Evolutionary conservation across 2,329 filamentous ascomycete genomes (phyloP).

Genomic region (Cytospora paraplurivora): DNA sequence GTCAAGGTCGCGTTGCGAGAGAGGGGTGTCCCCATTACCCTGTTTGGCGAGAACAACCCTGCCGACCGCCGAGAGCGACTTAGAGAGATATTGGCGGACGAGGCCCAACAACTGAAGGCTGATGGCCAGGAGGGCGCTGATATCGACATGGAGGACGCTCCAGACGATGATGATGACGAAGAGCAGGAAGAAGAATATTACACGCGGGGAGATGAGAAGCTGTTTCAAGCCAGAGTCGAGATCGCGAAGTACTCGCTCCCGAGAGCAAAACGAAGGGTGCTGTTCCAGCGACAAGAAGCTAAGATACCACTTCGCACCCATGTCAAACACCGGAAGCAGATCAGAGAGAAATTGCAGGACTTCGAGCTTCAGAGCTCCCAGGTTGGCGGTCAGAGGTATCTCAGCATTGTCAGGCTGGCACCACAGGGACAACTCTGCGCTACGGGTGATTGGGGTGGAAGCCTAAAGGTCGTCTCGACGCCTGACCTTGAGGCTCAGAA

Average conservation of each 20-base stretch:
- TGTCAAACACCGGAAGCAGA: conserved; percentile 84
- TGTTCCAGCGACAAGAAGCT: conserved; percentile 77
- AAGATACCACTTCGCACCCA: conserved; percentile 85
- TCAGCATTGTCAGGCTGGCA: conserved; percentile 89
- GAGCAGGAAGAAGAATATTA: conserved; percentile 95
- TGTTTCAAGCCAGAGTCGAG: conserved; percentile 74
- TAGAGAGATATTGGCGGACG: conserved; percentile 75
- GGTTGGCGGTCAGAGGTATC: conserved; percentile 84
- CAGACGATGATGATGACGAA: conserved; percentile 61
- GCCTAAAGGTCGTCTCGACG: conserved; percentile 82
- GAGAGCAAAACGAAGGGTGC: conserved; percentile 74
- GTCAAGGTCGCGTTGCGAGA: conserved; percentile 81
- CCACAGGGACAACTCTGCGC: conserved; percentile 83
- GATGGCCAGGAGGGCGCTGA: conserved; percentile 55
- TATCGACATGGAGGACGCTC: conserved; percentile 61
- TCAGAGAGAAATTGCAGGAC: conserved; percentile 78
- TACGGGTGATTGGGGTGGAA: conserved; percentile 90
- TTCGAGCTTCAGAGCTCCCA: conserved; percentile 95
- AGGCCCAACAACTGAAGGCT: conserved; percentile 63
- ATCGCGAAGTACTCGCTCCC: conserved; percentile 86
- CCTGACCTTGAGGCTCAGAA: conserved; percentile 78
- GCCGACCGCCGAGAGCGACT: conserved; percentile 84
- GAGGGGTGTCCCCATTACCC: conserved; percentile 87
- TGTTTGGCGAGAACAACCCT: conserved; percentile 83
- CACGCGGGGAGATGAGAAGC: conserved; percentile 73